Evolutionary conservation across 2,329 filamentous ascomycete genomes (phyloP), one percentile per base, ranked within the genome.

Genomic region (Lachnellula occidentalis): DNA sequence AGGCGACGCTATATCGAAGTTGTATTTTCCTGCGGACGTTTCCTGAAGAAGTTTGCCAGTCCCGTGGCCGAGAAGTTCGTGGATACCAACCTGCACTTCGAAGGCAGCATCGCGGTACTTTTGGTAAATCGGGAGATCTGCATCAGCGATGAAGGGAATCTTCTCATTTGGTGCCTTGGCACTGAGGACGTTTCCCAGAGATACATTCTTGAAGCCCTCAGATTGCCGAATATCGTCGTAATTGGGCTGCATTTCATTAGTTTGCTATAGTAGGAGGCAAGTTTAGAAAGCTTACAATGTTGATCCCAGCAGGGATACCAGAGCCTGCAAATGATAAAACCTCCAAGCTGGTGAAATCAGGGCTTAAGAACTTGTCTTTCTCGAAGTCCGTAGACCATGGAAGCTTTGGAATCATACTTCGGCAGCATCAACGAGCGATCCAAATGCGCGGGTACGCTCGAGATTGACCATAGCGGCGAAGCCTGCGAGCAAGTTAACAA

Each of bases 31-130:
- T 1, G 87, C 80, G 2, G 85, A 79, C 0, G 89, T 96, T 71
- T 97, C 92, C 72, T 96, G 91, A 0, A 97, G 80, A 11, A 97
- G 79, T 73, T 96, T 97, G 46, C 92, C 92, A 56, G 92, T 96
- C 31, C 92, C 92, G 64, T 96, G 92, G 17, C 92, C 88, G 67
- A 75, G 83, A 50, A 96, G 82, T 70, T 96, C 92, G 71, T 97
- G 92, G 19, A 97, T 85, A 22, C 92, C 92, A 48, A 99, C 92
- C 73, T 97, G 92, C 2, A 96, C 90, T 72, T 97, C 92, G 65
- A 97, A 97, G 0, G 92, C 86, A 6, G 82, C 80, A 65, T 96
- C 92, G 11, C 90, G 88, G 72, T 90, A 91, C 67, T 88, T 87
- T 64, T 87, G 81, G 72, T 87, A 97, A 4, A 95, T 69, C 2